phyloP scores from a whole-genome alignment of 371 early-diverging fungal species.

The Syncephalastrum sp. region DNA sequence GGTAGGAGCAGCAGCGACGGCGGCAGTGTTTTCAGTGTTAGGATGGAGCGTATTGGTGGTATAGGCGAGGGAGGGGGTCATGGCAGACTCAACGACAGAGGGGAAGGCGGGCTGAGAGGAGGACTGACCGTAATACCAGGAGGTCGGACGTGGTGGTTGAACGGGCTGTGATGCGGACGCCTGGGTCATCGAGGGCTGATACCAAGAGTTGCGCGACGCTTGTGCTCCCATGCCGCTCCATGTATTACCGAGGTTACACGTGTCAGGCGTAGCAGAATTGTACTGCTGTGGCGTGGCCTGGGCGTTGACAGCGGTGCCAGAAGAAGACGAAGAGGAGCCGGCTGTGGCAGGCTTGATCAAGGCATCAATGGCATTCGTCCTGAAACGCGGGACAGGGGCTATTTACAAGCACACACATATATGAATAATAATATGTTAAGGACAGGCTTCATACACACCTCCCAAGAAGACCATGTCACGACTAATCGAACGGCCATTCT shows the following conservation, averaged over 20 bases:
- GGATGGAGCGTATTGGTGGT: no score
- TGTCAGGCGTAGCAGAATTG: no score
- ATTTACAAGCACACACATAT: background rate
- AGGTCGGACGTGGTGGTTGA: constrained; percentile 6
- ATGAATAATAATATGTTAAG: no score
- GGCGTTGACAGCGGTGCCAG: background rate
- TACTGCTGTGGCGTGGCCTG: constrained; percentile 9
- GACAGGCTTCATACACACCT: constrained; percentile 20
- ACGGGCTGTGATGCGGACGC: background rate
- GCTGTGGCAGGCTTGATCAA: constrained; percentile 24
- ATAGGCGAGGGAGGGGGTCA: no score
- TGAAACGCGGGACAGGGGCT: constrained; percentile 47
- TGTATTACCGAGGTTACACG: no score
- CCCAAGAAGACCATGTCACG: constrained; percentile 43
- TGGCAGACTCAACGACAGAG: no score
- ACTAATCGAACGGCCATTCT: constrained; percentile 46
- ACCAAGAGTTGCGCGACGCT: constrained; percentile 14
- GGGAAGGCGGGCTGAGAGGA: background rate
- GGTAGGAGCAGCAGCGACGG: no score
- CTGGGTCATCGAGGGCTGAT: constrained; percentile 6
- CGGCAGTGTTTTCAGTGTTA: no score
- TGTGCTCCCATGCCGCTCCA: constrained; percentile 12
- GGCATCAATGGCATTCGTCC: constrained; percentile 39
- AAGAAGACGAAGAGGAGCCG: background rate
- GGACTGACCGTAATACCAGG: constrained; percentile 15